Evolutionary conservation across 257 asterid genomes (phyloP).

Genomic region (Nicotiana obtusifolia): DNA sequence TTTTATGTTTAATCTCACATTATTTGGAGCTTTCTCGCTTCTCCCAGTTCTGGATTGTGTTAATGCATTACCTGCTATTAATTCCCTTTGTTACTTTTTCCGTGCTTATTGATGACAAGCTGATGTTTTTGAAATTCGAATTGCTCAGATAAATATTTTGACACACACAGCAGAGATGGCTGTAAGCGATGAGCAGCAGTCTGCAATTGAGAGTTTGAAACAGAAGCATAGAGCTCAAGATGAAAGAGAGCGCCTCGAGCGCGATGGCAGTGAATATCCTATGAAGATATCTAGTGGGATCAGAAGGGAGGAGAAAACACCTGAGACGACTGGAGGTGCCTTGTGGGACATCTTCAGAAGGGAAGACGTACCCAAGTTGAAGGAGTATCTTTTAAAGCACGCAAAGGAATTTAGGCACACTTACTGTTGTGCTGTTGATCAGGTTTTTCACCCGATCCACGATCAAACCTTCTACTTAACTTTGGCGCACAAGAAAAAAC

Average conservation of each 20-base stretch:
- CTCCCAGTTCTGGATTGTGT: not conserved
- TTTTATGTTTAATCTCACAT: slow-evolving; percentile 1
- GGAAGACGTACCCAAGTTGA: slow-evolving; percentile 78
- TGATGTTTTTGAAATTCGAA: slow-evolving; percentile 4
- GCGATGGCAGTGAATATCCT: slow-evolving; percentile 7
- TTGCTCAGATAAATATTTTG: slow-evolving; percentile 76
- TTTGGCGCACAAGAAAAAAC: slow-evolving; percentile 55
- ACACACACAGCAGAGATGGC: slow-evolving; percentile 74
- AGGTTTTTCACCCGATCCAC: slow-evolving; percentile 93
- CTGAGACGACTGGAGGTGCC: slow-evolving; percentile 47
- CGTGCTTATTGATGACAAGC: not conserved
- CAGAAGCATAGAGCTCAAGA: slow-evolving; percentile 72
- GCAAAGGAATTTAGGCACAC: slow-evolving; percentile 79
- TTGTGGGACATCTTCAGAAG: slow-evolving; percentile 93
- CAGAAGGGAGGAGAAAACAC: slow-evolving; percentile 16
- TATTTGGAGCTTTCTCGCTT: not conserved
- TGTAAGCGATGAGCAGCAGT: slow-evolving; percentile 42
- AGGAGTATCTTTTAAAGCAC: slow-evolving; percentile 62
- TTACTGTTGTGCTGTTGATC: slow-evolving; percentile 65
- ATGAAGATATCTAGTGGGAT: slow-evolving; percentile 10
- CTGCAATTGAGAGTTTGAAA: slow-evolving; percentile 56
- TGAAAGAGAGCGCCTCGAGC: slow-evolving; percentile 36
- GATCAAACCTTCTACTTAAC: slow-evolving; percentile 87
- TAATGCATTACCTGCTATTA: not conserved
- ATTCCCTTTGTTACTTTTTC: not conserved